Base-by-base conservation (phyloP, 805 yeast genomes). In the Lipomyces kockii region DNA sequence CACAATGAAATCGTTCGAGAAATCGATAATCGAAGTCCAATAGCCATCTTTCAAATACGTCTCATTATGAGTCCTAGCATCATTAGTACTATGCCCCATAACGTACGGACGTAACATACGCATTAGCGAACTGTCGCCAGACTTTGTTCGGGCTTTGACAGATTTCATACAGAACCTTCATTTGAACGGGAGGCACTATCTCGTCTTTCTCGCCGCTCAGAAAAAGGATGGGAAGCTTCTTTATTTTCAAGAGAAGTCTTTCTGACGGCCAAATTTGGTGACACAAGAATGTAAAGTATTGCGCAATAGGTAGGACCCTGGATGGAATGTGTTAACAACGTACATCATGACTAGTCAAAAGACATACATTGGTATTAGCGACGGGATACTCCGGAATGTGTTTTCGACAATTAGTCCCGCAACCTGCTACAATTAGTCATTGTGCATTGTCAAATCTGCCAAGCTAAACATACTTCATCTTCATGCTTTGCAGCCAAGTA, bases 221-320 rank as follows among this genome's bases (percentile, higher is more conserved):
- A 72, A 93, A 86, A 53, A 93, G 80, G 39, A 89, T 81, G 0
- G 97, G 95, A 11, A 89, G 81, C 3, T 81, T 76, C 5, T 87
- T 85, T 14, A 90, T 80, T 25, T 75, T 74, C 1, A 80, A 76
- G 14, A 92, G 86, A 35, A 86, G 82, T 0, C 76, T 73, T 73
- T 92, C 95, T 39, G 93, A 88, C 63, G 89, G 86, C 99, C 99
- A 94, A 20, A 82, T 78, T 76, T 95, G 91, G 72, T 89, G 90
- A 67, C 95, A 91, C 72, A 92, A 78, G 34, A 76, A 76, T 0
- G 89, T 80, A 60, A 89, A 76, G 61, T 84, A 85, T 51, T 81
- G 78, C 61, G 92, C 80, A 53, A 84, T 70, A 3, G 97, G 97
- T 73, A 93, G 87, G 5, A 92, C 81, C 76, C 89, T 89, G 0